These are phyloP conservation scores for Coniochaeta sp. DNA, from an alignment of 2,329 filamentous ascomycete species.

Conservation along the genomic window DNA sequence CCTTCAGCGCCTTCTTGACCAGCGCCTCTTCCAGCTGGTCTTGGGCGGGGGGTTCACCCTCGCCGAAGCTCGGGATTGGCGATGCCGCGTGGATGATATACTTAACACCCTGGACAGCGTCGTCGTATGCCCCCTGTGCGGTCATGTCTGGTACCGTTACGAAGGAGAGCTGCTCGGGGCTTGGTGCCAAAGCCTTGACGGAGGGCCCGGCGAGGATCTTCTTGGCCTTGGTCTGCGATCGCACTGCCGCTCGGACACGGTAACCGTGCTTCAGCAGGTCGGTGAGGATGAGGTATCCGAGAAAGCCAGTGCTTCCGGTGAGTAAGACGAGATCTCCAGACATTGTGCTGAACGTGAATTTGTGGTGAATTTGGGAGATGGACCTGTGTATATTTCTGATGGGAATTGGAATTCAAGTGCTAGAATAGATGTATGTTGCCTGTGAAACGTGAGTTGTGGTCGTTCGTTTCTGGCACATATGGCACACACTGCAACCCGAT, in stretches of 20 bases:
- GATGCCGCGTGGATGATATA: conserved; percentile 19
- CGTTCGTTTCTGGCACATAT: neutral
- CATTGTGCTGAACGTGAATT: neutral
- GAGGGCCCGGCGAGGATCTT: conserved; percentile 16
- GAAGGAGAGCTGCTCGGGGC: conserved; percentile 18
- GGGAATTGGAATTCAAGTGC: neutral
- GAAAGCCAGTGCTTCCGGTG: conserved; percentile 28
- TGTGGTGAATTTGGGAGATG: too few relatives aligned
- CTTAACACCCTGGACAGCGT: conserved; percentile 20
- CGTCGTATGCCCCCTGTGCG: conserved; percentile 21
- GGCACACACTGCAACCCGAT: neutral
- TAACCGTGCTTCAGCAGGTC: conserved; percentile 24
- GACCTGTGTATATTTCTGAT: neutral
- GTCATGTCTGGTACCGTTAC: conserved; percentile 22
- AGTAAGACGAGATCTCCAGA: conserved; percentile 14
- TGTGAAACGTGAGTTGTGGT: neutral
- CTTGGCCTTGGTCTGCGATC: conserved; percentile 21
- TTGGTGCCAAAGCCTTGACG: conserved; percentile 15
- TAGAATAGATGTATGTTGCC: neutral
- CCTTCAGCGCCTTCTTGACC: conserved; percentile 13
- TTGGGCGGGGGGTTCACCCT: conserved; percentile 8
- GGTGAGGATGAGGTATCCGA: conserved; percentile 25
- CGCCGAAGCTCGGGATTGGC: conserved; percentile 9
- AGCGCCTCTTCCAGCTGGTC: conserved; percentile 1
- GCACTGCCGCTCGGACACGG: conserved; percentile 25